Evolutionary conservation across 164 flowering plant species (phyloP).

Genomic region (Houttuynia cordata): DNA sequence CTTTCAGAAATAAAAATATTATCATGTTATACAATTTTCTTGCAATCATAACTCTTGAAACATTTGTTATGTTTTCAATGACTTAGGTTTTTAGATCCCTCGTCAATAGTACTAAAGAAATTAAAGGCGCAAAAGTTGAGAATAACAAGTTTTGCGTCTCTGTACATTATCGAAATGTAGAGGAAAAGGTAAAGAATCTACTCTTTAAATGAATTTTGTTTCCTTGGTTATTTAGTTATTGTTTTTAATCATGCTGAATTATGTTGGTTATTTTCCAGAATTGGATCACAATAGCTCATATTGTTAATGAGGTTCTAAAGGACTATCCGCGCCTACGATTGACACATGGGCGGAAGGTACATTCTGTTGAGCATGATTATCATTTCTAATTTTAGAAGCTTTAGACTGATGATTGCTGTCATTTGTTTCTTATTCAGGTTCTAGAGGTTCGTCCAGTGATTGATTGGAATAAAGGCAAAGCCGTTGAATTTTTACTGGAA

Average conservation of each 20-base stretch:
- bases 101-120: constrained; percentile 56
- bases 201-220: background rate
- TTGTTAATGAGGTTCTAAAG: constrained; percentile 56
- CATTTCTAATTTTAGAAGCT: background rate
- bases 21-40: background rate
- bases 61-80: background rate
- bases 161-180: constrained; percentile 94
- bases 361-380: background rate
- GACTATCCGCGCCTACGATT: constrained; percentile 71
- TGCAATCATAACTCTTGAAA: background rate
- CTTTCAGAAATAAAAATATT: background rate
- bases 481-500: constrained; percentile 87
- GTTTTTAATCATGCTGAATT: background rate
- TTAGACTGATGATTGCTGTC: background rate
- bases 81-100: constrained; percentile 78
- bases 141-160: constrained; percentile 89
- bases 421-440: constrained; percentile 35
- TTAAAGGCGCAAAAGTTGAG: constrained; percentile 82
- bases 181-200: constrained; percentile 51
- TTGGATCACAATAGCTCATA: constrained; percentile 65
- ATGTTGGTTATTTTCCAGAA: constrained; percentile 29
- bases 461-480: constrained; percentile 95
- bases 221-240: background rate
- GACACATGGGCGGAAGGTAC: constrained; percentile 97
- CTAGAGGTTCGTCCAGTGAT: constrained; percentile 93